Base-by-base conservation (phyloP, 1,284 basidiomycete genomes). In the Somion occarium region DNA sequence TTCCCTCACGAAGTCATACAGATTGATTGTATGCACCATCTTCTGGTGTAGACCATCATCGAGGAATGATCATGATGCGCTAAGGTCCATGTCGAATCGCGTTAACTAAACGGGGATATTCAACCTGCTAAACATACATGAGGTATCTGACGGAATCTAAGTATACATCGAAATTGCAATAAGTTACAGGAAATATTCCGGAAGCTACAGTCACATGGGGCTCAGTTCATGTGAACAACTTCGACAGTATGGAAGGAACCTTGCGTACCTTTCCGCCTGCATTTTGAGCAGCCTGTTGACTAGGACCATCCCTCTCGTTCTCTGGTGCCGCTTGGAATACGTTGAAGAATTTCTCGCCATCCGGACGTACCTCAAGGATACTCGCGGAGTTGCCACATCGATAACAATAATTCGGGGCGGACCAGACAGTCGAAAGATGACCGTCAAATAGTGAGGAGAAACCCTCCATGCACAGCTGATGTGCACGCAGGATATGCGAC, bases 381-480 rank as follows among this genome's bases (percentile, higher is more conserved):
- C 89, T 93, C 12, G 97, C 97, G 58, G 91, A 91, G 70, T 99
- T 99, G 27, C 97, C 97, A 64, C 97, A 99, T 39, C 96, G 88
- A 69, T 93, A 95, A 66, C 97, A 99, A 67, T 99, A 99, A 68
- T 99, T 99, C 18, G 96, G 96, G 41, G 95, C 97, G 34, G 88
- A 93, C 97, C 97, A 99, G 2, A 99, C 97, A 0, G 97, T 99
- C 23, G 92, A 94, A 44, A 99, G 81, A 60, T 92, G 88, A 61
- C 94, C 90, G 68, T 96, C 93, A 69, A 98, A 99, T 30, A 98
- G 76, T 3, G 95, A 93, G 22, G 88, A 85, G 69, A 93, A 99
- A 1, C 97, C 97, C 71, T 99, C 97, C 97, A 99, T 98, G 70
- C 97, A 99, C 3, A 99, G 82, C 65, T 99, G 97, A 69, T 99